Percentiles rank a stretch among this genome's conserved stretches.
These are phyloP conservation scores for Trichoderma citrinoviride DNA, from an alignment of 2,329 filamentous ascomycete species.

Conservation along the genomic window DNA sequence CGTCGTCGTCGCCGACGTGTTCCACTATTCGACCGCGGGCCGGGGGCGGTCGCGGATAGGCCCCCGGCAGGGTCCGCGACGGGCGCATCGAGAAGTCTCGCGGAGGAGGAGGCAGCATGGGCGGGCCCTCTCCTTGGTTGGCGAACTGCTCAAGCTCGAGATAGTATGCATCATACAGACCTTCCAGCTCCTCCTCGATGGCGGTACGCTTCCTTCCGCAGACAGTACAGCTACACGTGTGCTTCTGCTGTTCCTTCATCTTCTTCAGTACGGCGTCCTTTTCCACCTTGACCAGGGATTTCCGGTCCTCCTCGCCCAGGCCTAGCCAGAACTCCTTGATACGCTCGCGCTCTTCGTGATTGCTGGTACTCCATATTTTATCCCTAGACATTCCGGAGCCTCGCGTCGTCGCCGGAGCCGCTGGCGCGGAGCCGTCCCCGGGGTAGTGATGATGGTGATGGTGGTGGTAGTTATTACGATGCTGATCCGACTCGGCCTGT, in stretches of 20 bases:
- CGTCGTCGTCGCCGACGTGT: conserved; percentile 57
- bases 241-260: conserved; percentile 99
- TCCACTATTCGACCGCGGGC: conserved; percentile 72
- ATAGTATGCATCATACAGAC: conserved; percentile 97
- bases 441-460: background rate
- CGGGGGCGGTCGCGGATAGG: conserved; percentile 65
- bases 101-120: conserved; percentile 46
- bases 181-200: conserved; percentile 96
- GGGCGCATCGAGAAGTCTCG: conserved; percentile 62
- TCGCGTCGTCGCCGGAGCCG: conserved; percentile 34
- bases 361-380: conserved; percentile 97
- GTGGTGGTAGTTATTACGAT: background rate
- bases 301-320: conserved; percentile 88
- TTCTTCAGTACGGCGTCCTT: conserved; percentile 97
- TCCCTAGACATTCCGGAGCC: conserved; percentile 61
- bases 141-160: conserved; percentile 97
- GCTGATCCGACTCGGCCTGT: background rate
- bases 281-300: conserved; percentile 94
- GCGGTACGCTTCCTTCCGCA: conserved; percentile 94
- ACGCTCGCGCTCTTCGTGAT: conserved; percentile 88
- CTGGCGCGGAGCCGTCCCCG: background rate
- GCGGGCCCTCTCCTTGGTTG: conserved; percentile 70
- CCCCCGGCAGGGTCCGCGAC: conserved; percentile 55
- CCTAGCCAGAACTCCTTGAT: conserved; percentile 99
- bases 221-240: conserved; percentile 96